Percentiles rank a stretch among this genome's conserved stretches.
These are phyloP conservation scores for Hamamelis virginiana DNA, from an alignment of 164 flowering plant species.

Conservation along the genomic window DNA sequence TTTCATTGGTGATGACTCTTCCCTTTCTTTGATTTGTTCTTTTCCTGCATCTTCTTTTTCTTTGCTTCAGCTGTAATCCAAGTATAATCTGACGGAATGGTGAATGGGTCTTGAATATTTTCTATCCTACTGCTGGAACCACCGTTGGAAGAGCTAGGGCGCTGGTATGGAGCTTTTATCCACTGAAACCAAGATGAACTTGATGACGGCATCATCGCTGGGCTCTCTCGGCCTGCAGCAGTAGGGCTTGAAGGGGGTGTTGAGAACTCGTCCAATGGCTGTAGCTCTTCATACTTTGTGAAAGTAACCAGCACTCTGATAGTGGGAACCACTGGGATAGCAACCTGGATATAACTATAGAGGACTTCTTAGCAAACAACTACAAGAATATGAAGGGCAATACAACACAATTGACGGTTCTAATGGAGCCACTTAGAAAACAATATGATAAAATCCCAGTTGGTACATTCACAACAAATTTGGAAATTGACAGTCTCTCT, in stretches of 20 bases:
- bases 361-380: background rate
- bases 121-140: constrained; percentile 63
- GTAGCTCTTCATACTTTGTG: constrained; percentile 86
- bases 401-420: too few species aligned
- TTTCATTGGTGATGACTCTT: constrained; percentile 37
- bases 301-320: constrained; percentile 89
- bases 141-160: constrained; percentile 44
- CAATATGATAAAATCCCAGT: background rate
- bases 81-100: constrained; percentile 69
- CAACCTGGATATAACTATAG: constrained; percentile 56
- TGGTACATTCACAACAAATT: background rate
- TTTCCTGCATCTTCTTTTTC: constrained; percentile 87
- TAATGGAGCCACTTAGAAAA: background rate
- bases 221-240: constrained; percentile 48
- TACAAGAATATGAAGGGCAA: too few species aligned
- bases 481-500: too few species aligned
- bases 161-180: constrained; percentile 71
- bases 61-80: constrained; percentile 85
- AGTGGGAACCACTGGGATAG: constrained; percentile 96
- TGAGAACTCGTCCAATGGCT: constrained; percentile 78
- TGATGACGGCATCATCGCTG: constrained; percentile 38
- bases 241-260: constrained; percentile 92
- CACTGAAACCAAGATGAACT: constrained; percentile 89
- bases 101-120: constrained; percentile 75
- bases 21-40: constrained; percentile 64